phyloP scores from a whole-genome alignment of 768 basidiomycete genomes.

The Tricholoma furcatifolium region DNA sequence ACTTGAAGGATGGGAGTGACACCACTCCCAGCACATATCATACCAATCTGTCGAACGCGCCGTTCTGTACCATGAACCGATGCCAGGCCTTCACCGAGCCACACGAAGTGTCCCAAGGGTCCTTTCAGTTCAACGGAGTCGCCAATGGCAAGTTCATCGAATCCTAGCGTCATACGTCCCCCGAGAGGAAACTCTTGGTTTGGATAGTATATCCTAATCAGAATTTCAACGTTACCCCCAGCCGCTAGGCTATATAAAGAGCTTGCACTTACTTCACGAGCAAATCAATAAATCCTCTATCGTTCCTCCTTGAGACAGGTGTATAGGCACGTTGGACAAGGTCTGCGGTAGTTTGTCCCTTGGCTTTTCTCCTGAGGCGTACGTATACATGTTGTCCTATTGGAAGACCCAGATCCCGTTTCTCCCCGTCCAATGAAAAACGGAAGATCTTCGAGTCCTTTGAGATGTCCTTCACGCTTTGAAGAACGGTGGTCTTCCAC shows the following conservation, averaged over 20 bases:
- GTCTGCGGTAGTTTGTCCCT: slow-evolving; percentile 27
- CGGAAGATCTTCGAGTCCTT: slow-evolving; percentile 50
- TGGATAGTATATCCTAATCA: slow-evolving; percentile 45
- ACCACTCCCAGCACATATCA: slow-evolving; percentile 55
- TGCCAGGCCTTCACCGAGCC: slow-evolving; percentile 41
- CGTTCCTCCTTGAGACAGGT: slow-evolving; percentile 45
- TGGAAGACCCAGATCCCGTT: slow-evolving; percentile 50
- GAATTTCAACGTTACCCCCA: no score
- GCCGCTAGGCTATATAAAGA: no score
- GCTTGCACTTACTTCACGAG: slow-evolving; percentile 39
- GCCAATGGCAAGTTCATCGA: slow-evolving; percentile 41
- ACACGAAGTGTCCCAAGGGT: slow-evolving; percentile 56
- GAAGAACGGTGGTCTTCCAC: slow-evolving; percentile 49
- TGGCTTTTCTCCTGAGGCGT: slow-evolving; percentile 37
- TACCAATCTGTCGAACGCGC: slow-evolving; percentile 40
- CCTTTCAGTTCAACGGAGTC: slow-evolving; percentile 58
- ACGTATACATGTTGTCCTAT: slow-evolving; percentile 62
- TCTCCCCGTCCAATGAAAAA: slow-evolving; percentile 39
- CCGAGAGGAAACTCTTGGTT: slow-evolving; percentile 34
- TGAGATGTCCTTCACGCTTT: slow-evolving; percentile 36
- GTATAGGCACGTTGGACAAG: slow-evolving; percentile 60
- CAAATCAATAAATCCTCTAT: slow-evolving; percentile 47
- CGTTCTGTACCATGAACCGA: slow-evolving; percentile 33
- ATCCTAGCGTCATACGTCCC: slow-evolving; percentile 36
- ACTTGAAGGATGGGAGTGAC: slow-evolving; percentile 63